These are phyloP conservation scores for Neurospora sp. DNA, from an alignment of 495 filamentous ascomycete genomes.

Conservation along the genomic window DNA sequence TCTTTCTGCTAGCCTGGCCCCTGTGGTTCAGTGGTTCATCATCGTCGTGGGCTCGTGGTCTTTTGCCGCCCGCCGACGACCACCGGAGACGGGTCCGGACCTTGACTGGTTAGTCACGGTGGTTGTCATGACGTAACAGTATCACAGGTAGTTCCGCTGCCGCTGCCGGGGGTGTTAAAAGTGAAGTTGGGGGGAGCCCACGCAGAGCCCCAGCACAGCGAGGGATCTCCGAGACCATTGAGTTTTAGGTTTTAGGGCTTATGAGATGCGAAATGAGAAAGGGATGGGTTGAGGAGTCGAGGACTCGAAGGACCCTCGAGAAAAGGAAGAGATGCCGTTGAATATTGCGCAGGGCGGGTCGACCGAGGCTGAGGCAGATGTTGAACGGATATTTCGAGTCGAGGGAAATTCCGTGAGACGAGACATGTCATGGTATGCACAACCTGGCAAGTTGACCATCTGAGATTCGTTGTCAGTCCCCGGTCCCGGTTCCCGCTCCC, in stretches of 20 bases:
- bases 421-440: not conserved
- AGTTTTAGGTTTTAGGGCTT: not conserved
- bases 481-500: not conserved
- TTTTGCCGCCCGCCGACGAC: not conserved
- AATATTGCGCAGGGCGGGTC: not conserved
- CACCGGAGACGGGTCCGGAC: not conserved
- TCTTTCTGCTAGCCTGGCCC: not conserved
- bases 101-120: not conserved
- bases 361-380: not conserved
- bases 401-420: not conserved
- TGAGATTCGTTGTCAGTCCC: not conserved
- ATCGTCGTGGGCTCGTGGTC: not conserved
- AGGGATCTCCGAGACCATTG: not conserved
- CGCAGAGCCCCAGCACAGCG: not conserved
- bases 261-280: not conserved
- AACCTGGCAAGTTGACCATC: not conserved
- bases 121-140: not conserved
- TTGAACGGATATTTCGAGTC: not conserved
- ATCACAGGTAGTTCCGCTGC: not conserved
- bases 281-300: not conserved
- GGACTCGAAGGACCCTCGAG: not conserved
- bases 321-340: not conserved
- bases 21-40: not conserved
- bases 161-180: not conserved
- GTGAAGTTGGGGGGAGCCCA: not conserved